phyloP scores from a whole-genome alignment of 495 filamentous ascomycete species.

The Amniculicola lignicola region DNA sequence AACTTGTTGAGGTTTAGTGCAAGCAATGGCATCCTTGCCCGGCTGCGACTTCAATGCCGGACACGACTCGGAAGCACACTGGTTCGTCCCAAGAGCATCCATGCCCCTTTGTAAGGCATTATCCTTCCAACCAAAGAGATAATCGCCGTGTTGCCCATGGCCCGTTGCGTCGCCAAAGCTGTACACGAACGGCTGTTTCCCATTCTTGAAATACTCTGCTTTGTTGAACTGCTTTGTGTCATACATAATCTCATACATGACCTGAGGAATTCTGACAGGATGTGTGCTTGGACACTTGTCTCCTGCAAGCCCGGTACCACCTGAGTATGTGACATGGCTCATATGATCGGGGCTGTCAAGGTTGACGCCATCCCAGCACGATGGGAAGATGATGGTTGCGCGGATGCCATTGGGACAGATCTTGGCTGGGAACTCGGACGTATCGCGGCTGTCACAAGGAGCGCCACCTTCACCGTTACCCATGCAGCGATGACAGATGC shows the following conservation, averaged over 20 bases:
- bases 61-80: slow-evolving; percentile 47
- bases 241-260: slow-evolving; percentile 55
- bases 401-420: slow-evolving; percentile 50
- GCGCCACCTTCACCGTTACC: slow-evolving; percentile 48
- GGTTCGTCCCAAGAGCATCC: slow-evolving; percentile 40
- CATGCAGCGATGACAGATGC: slow-evolving; percentile 51
- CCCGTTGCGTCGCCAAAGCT: slow-evolving; percentile 50
- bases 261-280: slow-evolving; percentile 49
- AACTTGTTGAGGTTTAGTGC: slow-evolving; percentile 22
- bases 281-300: slow-evolving; percentile 47
- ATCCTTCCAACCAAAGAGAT: slow-evolving; percentile 50
- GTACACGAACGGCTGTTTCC: slow-evolving; percentile 48
- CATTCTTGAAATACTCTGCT: slow-evolving; percentile 42
- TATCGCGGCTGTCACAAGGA: slow-evolving; percentile 51
- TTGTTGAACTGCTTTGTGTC: slow-evolving; percentile 46
- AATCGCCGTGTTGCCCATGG: slow-evolving; percentile 49
- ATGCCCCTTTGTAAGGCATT: slow-evolving; percentile 49
- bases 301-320: slow-evolving; percentile 34
- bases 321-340: slow-evolving; percentile 48
- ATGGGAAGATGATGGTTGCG: slow-evolving; percentile 51
- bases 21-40: slow-evolving; percentile 20
- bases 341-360: slow-evolving; percentile 53
- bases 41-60: slow-evolving; percentile 14
- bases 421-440: slow-evolving; percentile 43
- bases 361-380: slow-evolving; percentile 55